Conservation (phyloP, 1,139 yeast species). For the Ogataea hybrid region DNA sequence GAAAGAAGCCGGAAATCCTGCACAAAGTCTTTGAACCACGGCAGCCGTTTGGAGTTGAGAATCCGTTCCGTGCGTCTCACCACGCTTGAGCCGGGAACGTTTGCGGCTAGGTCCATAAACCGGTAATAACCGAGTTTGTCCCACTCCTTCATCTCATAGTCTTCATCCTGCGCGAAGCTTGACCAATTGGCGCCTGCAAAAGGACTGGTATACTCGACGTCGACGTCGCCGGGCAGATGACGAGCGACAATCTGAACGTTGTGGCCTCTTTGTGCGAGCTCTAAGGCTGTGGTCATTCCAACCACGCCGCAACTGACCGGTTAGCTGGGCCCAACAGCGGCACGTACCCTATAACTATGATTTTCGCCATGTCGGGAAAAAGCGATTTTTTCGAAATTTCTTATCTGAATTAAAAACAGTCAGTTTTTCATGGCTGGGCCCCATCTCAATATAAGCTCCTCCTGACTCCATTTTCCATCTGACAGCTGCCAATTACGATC, state of each 20-base stretch:
- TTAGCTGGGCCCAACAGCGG: neutral
- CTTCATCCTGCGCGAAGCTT: conserved; percentile 41
- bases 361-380: conserved; percentile 9
- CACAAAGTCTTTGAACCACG: conserved; percentile 48
- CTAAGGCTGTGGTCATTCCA: conserved; percentile 61
- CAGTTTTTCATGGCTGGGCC: no score
- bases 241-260: conserved; percentile 51
- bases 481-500: no score
- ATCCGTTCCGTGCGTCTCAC: conserved; percentile 33
- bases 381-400: conserved; percentile 16
- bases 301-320: conserved; percentile 48
- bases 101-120: conserved; percentile 40
- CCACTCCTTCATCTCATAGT: conserved; percentile 35
- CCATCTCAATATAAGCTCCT: no score
- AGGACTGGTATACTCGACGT: conserved; percentile 58
- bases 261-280: conserved; percentile 42
- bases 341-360: conserved; percentile 39
- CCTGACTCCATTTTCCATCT: no score
- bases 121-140: conserved; percentile 43
- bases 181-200: conserved; percentile 84
- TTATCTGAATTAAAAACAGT: no score
- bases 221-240: conserved; percentile 54
- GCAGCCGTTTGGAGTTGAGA: conserved; percentile 34
- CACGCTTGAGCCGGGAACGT: conserved; percentile 50
- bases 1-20: conserved; percentile 35